Evolutionary conservation across 345 rosid species (phyloP).

Genomic region (Trapa incisa): DNA sequence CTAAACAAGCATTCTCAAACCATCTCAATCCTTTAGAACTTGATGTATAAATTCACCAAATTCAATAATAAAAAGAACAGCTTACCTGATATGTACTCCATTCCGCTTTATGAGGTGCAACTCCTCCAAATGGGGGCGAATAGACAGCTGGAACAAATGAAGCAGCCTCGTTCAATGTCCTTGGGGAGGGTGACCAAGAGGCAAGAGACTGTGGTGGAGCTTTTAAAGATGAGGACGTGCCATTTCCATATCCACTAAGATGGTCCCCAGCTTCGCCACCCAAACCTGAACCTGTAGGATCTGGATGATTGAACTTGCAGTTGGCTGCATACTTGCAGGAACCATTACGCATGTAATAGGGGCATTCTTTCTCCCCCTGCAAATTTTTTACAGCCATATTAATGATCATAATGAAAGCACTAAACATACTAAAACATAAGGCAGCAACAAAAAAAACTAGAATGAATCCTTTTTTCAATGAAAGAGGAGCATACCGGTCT

Average conservation of each 20-base stretch:
- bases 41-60: not conserved
- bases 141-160: slow-evolving; percentile 48
- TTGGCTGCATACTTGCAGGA: slow-evolving; percentile 81
- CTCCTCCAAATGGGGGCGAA: slow-evolving; percentile 38
- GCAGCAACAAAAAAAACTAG: not conserved
- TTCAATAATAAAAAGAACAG: not conserved
- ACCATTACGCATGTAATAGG: slow-evolving; percentile 84
- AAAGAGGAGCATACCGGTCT: slow-evolving; percentile 32
- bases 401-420: not conserved
- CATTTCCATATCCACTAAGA: slow-evolving; percentile 39
- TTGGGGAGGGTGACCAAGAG: slow-evolving; percentile 47
- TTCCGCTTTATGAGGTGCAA: slow-evolving; percentile 44
- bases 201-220: slow-evolving; percentile 36
- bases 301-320: slow-evolving; percentile 92
- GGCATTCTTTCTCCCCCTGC: slow-evolving; percentile 82
- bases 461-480: not conserved
- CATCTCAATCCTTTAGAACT: not conserved
- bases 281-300: slow-evolving; percentile 38
- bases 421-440: not conserved
- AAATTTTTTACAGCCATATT: not conserved
- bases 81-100: slow-evolving; percentile 90
- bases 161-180: slow-evolving; percentile 36
- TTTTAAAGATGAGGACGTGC: slow-evolving; percentile 36
- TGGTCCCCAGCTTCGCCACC: slow-evolving; percentile 29
- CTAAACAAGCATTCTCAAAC: not conserved